Base-by-base conservation (phyloP, 371 early-diverging fungal genomes). In the Haplosporangium sp. region DNA sequence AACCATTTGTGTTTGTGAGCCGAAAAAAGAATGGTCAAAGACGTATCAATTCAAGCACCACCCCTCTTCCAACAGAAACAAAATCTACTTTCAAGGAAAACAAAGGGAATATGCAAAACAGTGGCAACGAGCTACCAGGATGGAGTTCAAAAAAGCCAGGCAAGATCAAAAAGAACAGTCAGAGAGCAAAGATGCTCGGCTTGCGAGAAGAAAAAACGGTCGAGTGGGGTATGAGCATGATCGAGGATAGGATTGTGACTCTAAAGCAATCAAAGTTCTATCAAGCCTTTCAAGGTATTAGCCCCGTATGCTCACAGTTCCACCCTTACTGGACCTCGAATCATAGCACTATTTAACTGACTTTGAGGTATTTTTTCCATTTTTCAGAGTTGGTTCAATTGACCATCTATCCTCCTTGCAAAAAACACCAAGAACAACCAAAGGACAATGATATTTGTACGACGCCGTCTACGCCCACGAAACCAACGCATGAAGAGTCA, bases 151-250 rank as follows among this genome's bases (percentile, higher is more conserved):
- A 13, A 44, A 71, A 65, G 13, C 57, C 75, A 38, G 35, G 53
- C 0, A 74, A 65, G 60, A 48, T 71, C n/a, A 81, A 74, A 56
- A 74, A 71, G 55, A 81, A 74, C 58, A 74, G 75, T n/a, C 78
- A 70, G 39, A 58, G 78, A 4, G 73, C 78, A 39, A 78, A 58
- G 60, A 69, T 78, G 70, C 65, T 69, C 45, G 78, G 71, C 0
- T 53, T 34, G 13, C 57, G 55, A 27, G 63, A 62, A 8, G 38
- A 63, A 27, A 63, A 59, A 62, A 67, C 81, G 1, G 40, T 72
- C 13, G 75, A 74, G 9, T 74, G 72, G 75, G 81, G 75, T 10
- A 38, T 61, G 19, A 52, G 19, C 35, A 72, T 69, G 62, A 68
- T 81, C 8, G 65, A 68, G 6, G 75, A 72, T 11, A 62, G 75